A percentile compares a stretch with the other conserved stretches of the same genome.
phyloP scores from a whole-genome alignment of 2,329 filamentous ascomycete species.

The Fusarium sambucinum region DNA sequence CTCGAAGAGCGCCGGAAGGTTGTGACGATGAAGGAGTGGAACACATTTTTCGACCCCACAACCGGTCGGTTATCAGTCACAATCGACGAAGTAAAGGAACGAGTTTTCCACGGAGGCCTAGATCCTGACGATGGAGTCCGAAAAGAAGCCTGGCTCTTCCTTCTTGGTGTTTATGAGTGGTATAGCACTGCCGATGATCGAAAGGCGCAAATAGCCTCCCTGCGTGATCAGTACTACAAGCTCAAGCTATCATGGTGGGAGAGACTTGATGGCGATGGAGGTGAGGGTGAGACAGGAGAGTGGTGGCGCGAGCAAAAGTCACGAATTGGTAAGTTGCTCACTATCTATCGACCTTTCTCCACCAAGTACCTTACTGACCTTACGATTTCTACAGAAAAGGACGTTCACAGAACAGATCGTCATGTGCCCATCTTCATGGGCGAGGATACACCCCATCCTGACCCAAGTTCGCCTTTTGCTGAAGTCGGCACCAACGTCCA shows the following conservation, averaged over 20 bases:
- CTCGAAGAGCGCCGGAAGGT: slow-evolving; percentile 81
- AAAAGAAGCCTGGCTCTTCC: slow-evolving; percentile 96
- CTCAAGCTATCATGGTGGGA: slow-evolving; percentile 98
- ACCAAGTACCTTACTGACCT: slow-evolving; percentile 20
- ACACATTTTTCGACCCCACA: slow-evolving; percentile 82
- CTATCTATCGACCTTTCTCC: slow-evolving; percentile 21
- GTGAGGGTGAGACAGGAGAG: slow-evolving; percentile 84
- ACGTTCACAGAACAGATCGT: slow-evolving; percentile 96
- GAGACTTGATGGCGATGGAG: slow-evolving; percentile 83
- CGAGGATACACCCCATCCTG: slow-evolving; percentile 95
- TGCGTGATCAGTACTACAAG: slow-evolving; percentile 92
- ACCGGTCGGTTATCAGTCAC: slow-evolving; percentile 84
- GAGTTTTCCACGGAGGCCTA: slow-evolving; percentile 95
- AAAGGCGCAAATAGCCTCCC: slow-evolving; percentile 82
- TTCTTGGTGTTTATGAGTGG: slow-evolving; percentile 94
- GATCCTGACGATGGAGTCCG: slow-evolving; percentile 90
- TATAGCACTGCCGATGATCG: slow-evolving; percentile 89
- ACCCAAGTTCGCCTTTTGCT: slow-evolving; percentile 94
- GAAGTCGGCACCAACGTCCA: slow-evolving; percentile 95
- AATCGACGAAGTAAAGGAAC: slow-evolving; percentile 92
- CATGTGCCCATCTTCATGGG: slow-evolving; percentile 95
- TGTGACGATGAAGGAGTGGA: slow-evolving; percentile 88
- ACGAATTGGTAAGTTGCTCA: slow-evolving; percentile 80
- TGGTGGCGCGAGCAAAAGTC: slow-evolving; percentile 97
- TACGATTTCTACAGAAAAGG: slow-evolving; percentile 78